Evolutionary conservation across 192 early-diverging fungal genomes (phyloP).

Genomic region (Entomortierella lignicola): DNA sequence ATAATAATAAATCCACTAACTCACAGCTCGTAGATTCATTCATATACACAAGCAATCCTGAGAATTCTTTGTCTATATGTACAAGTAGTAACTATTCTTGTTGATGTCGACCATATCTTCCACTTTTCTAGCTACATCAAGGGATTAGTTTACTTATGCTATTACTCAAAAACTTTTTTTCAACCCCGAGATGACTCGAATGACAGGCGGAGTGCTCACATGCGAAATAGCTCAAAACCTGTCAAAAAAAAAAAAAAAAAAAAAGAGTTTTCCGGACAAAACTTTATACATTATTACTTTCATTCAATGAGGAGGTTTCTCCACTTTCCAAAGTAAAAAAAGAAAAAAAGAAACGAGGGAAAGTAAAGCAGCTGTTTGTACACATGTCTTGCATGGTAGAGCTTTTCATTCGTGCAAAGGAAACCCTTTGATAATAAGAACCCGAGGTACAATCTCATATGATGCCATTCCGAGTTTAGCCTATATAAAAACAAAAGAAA

Average conservation of each 20-base stretch:
- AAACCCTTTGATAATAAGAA: too few species aligned
- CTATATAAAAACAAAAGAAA: too few species aligned
- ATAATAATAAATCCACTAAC: background rate
- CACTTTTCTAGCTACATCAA: background rate
- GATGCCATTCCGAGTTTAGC: too few species aligned
- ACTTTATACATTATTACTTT: too few species aligned
- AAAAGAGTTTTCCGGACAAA: conserved; percentile 23
- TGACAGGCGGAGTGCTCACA: background rate
- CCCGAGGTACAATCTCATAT: too few species aligned
- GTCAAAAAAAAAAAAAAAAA: background rate
- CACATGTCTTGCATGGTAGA: too few species aligned
- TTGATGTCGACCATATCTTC: too few species aligned
- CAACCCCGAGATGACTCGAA: conserved; percentile 3
- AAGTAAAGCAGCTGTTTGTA: background rate
- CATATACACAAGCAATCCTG: background rate
- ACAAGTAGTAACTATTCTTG: too few species aligned
- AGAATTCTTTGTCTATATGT: too few species aligned
- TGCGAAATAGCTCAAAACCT: background rate
- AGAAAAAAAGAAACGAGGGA: background rate
- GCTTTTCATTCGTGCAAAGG: too few species aligned
- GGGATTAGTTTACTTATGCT: background rate
- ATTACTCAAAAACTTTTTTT: background rate
- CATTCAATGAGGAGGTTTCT: background rate
- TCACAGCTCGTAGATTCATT: background rate
- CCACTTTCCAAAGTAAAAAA: background rate